Conservation (phyloP, 1,284 basidiomycete genomes). For the Pyrrhoderma lamaoense region DNA sequence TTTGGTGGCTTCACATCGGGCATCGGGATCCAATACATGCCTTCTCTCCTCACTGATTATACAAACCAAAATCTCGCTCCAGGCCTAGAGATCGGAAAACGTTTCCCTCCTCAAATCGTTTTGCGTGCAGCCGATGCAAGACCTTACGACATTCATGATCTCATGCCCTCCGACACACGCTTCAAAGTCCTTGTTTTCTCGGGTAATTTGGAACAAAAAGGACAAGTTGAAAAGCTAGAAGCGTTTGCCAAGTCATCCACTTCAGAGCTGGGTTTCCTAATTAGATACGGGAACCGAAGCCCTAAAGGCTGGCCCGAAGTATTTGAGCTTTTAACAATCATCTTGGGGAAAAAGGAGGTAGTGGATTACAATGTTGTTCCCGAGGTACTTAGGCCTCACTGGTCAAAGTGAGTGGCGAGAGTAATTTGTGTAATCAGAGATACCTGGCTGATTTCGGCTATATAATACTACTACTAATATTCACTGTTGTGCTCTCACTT, state of each 20-base stretch:
- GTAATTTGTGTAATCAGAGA: too few relatives aligned
- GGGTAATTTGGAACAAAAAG: slow-evolving; percentile 38
- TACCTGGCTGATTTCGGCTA: too few relatives aligned
- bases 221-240: slow-evolving; percentile 35
- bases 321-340: slow-evolving; percentile 53
- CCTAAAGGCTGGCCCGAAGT: slow-evolving; percentile 23
- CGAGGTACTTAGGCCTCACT: slow-evolving; percentile 48
- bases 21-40: slow-evolving; percentile 54
- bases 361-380: slow-evolving; percentile 46
- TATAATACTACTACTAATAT: too few relatives aligned
- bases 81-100: slow-evolving; percentile 48
- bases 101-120: slow-evolving; percentile 52
- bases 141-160: slow-evolving; percentile 61
- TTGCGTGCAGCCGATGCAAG: slow-evolving; percentile 58
- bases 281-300: slow-evolving; percentile 27
- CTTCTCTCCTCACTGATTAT: slow-evolving; percentile 43
- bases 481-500: neutral
- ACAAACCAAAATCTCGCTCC: slow-evolving; percentile 39
- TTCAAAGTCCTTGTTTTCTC: slow-evolving; percentile 69
- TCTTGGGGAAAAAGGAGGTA: slow-evolving; percentile 38
- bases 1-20: slow-evolving; percentile 58
- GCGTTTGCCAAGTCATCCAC: slow-evolving; percentile 38
- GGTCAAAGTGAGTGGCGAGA: slow-evolving; percentile 47
- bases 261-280: slow-evolving; percentile 31
- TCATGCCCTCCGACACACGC: slow-evolving; percentile 59